Conservation (phyloP, 2,329 filamentous ascomycete genomes). For the Stemphylium beticola region DNA sequence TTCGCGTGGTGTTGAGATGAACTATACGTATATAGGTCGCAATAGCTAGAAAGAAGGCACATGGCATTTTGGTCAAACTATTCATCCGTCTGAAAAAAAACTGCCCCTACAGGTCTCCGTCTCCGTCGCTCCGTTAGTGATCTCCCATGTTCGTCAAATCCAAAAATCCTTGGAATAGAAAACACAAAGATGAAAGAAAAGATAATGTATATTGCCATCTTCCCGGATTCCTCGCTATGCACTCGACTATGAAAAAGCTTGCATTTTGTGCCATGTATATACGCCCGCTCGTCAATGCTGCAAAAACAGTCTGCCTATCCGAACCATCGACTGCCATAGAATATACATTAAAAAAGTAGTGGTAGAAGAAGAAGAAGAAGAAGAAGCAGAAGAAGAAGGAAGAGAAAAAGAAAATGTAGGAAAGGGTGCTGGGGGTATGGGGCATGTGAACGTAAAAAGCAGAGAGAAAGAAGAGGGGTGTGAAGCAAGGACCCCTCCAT, state of each 20-base stretch:
- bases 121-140: too few relatives aligned
- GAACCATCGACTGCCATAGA: constrained; percentile 9
- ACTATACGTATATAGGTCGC: too few relatives aligned
- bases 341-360: constrained; percentile 20
- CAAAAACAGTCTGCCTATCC: background rate
- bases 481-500: constrained; percentile 6
- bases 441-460: constrained; percentile 11
- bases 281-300: constrained; percentile 1
- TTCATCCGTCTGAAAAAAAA: too few relatives aligned
- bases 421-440: constrained; percentile 14
- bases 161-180: background rate
- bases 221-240: background rate
- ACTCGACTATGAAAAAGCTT: background rate
- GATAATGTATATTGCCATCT: too few relatives aligned
- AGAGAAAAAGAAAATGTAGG: background rate
- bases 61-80: too few relatives aligned
- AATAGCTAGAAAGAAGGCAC: too few relatives aligned
- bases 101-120: too few relatives aligned
- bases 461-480: constrained; percentile 8
- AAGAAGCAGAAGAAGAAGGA: background rate
- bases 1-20: too few relatives aligned
- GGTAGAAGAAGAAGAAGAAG: background rate
- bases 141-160: too few relatives aligned
- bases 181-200: too few relatives aligned
- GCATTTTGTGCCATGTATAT: constrained; percentile 2